Evolutionary conservation across 345 rosid genomes (phyloP).

Genomic region (Cardamine resedifolia): DNA sequence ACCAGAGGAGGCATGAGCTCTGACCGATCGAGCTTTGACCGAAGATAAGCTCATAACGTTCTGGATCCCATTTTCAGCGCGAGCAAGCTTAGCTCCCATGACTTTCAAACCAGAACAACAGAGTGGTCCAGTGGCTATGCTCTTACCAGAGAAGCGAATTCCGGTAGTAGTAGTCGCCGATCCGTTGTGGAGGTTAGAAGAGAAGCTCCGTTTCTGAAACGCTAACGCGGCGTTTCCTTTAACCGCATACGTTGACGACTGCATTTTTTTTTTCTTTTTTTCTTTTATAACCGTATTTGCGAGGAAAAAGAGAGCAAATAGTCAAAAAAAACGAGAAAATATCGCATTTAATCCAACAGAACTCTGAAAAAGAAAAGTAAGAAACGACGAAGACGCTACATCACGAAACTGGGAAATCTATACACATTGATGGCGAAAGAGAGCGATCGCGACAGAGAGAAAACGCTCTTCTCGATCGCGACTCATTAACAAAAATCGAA

Average conservation of each 20-base stretch:
- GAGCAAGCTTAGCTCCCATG: conserved; percentile 69
- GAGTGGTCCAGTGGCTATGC: conserved; percentile 26
- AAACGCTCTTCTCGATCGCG: conserved; percentile 26
- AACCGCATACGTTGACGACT: conserved; percentile 51
- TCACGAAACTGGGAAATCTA: neutral
- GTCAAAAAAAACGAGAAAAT: neutral
- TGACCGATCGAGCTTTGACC: conserved; percentile 58
- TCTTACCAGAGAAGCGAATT: conserved; percentile 26
- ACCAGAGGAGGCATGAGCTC: conserved; percentile 76
- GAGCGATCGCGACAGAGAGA: neutral
- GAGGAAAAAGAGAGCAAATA: conserved; percentile 28
- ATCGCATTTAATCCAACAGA: conserved; percentile 18
- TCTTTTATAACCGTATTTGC: conserved; percentile 29
- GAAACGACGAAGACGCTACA: too few species aligned
- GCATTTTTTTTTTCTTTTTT: conserved; percentile 44
- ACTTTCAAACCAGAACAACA: conserved; percentile 33
- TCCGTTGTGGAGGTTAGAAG: conserved; percentile 30
- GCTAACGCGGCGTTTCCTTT: conserved; percentile 47
- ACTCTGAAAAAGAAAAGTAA: neutral
- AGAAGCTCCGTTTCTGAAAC: conserved; percentile 38
- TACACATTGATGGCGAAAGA: conserved; percentile 19
- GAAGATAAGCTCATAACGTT: conserved; percentile 44
- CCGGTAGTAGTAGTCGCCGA: conserved; percentile 31
- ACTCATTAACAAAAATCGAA: conserved; percentile 10
- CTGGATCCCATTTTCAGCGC: conserved; percentile 44